Base-by-base conservation (phyloP, 2,329 filamentous ascomycete genomes). In the Stagonosporopsis tanaceti region DNA sequence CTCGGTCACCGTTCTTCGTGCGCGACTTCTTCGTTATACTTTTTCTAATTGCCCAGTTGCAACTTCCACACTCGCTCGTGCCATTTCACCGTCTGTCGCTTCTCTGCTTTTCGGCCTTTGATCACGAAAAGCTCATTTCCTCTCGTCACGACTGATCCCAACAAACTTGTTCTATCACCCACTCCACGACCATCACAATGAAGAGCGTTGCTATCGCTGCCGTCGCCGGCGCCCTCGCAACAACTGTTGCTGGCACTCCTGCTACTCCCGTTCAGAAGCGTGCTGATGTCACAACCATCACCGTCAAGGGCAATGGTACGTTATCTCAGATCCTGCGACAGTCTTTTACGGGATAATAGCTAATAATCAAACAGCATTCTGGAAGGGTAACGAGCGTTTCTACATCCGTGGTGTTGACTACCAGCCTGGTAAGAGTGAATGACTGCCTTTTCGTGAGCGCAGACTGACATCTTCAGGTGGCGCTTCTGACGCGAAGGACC, bases 351-450 rank as follows among this genome's bases (percentile, higher is more conserved):
- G 38, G 45, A 40, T 28, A 53, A 57, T 15, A 51, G 65, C 67
- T 77, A 50, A 74, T 66, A 55, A 58, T 63, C 38, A 51, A 60
- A 2, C 48, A 75, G 72, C 87, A 57, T 89, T 89, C 80, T 89
- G 86, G 76, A 81, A 85, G 61, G 87, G 86, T 57, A 71, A 83
- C 57, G 69, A 85, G 47, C 84, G 87, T 69, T 86, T 86, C 78
- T 86, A 86, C 76, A 81, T 87, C 62, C 82, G 83, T 62, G 84
- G 85, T 72, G 79, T 86, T 64, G 89, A 90, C 77, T 89, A 89
- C 75, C 87, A 89, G 74, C 86, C 85, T 47, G 82, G 82, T 72
- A 68, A 39, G 64, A 34, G 6, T 6, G 30, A 50, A 30, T 11
- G 12, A 12, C 6, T 30, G n/a, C 11, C 20, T 12, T 14, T 25